Conservation (phyloP, 2,329 filamentous ascomycete species). For the Claviceps arundinis region DNA sequence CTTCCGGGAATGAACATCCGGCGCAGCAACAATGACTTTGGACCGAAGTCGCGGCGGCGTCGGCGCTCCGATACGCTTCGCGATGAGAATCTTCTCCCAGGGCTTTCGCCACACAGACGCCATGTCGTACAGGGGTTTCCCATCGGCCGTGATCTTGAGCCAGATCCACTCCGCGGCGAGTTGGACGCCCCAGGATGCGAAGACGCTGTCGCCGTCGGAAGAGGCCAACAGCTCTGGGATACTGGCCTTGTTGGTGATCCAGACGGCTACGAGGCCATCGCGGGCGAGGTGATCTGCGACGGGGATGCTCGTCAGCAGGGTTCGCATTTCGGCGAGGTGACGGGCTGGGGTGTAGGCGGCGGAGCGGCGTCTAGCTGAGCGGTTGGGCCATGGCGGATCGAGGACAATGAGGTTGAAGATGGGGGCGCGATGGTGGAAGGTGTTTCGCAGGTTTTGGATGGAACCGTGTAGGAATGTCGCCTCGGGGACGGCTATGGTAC, state of each 20-base stretch:
- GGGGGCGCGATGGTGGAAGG: conserved; percentile 30
- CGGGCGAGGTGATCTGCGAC: conserved; percentile 38
- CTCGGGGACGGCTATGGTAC: conserved; percentile 14
- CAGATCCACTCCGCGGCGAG: conserved; percentile 62
- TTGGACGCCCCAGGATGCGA: conserved; percentile 53
- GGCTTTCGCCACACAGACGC: conserved; percentile 57
- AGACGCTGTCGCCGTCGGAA: conserved; percentile 40
- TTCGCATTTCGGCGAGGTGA: conserved; percentile 31
- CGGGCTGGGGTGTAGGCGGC: conserved; percentile 34
- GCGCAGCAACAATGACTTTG: conserved; percentile 54
- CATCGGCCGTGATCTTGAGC: conserved; percentile 56
- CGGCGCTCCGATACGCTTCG: conserved; percentile 24
- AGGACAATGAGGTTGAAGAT: conserved; percentile 56
- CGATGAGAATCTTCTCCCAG: conserved; percentile 62
- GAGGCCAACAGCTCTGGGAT: conserved; percentile 41
- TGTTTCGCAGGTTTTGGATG: conserved; percentile 26
- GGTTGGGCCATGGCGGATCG: conserved; percentile 74
- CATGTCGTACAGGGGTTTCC: conserved; percentile 50
- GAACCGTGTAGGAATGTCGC: conserved; percentile 38
- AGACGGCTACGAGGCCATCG: conserved; percentile 52
- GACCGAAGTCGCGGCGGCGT: conserved; percentile 14
- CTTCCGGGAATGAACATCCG: conserved; percentile 68
- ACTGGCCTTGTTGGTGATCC: conserved; percentile 62
- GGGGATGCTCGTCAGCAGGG: conserved; percentile 41
- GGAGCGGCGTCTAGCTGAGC: conserved; percentile 51